These are phyloP conservation scores for Cadophora gregata DNA, from an alignment of 2,329 filamentous ascomycete genomes.

Conservation along the genomic window DNA sequence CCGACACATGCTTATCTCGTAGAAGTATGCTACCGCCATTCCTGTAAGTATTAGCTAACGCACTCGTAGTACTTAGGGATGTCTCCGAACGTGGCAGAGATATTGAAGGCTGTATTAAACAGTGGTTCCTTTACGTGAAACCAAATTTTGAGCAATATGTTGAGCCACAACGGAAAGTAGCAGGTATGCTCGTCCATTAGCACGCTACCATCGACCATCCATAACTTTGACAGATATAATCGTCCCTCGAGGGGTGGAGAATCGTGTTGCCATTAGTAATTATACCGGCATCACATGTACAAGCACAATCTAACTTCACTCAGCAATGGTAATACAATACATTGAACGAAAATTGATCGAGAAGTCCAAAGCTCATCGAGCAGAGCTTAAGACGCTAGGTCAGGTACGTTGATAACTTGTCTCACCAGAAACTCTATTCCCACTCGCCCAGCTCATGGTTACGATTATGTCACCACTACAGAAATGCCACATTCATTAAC, in stretches of 20 bases:
- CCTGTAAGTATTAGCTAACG: slow-evolving; percentile 1
- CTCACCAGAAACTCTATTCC: background rate
- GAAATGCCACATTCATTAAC: background rate
- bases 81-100: slow-evolving; percentile 88
- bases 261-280: slow-evolving; percentile 84
- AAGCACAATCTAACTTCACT: slow-evolving; percentile 19
- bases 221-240: slow-evolving; percentile 72
- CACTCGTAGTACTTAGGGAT: slow-evolving; percentile 69
- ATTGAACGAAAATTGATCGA: slow-evolving; percentile 85
- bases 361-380: slow-evolving; percentile 84
- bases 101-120: slow-evolving; percentile 94
- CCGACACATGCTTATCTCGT: slow-evolving; percentile 89
- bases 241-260: slow-evolving; percentile 92
- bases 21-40: slow-evolving; percentile 68
- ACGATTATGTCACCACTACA: background rate
- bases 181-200: slow-evolving; percentile 57
- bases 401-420: slow-evolving; percentile 32
- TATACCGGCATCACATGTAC: slow-evolving; percentile 27
- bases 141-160: slow-evolving; percentile 96
- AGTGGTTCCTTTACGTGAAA: slow-evolving; percentile 97
- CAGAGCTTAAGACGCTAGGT: slow-evolving; percentile 78
- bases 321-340: slow-evolving; percentile 91
- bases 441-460: background rate
- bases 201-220: background rate
- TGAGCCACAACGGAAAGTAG: slow-evolving; percentile 86